Percentiles rank a stretch among this genome's conserved stretches.
phyloP scores from a whole-genome alignment of 176 grass and related monocot genomes.

The Eragrostis curvula region DNA sequence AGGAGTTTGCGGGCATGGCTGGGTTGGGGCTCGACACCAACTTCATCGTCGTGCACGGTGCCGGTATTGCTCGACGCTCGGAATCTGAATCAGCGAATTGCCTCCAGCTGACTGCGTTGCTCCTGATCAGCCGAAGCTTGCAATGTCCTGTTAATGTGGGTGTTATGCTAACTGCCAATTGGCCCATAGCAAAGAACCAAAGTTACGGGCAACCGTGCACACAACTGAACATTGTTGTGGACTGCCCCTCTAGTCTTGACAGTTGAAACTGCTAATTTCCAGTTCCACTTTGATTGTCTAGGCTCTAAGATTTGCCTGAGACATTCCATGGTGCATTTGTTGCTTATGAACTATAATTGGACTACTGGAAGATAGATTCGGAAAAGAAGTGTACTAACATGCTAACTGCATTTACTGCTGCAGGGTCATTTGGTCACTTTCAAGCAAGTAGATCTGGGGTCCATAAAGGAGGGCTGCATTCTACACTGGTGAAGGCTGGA shows the following conservation, averaged over 20 bases:
- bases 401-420: background rate
- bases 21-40: slow-evolving; percentile 60
- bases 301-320: background rate
- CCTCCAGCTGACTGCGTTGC: slow-evolving; percentile 10
- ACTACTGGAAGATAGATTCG: background rate
- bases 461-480: slow-evolving; percentile 87
- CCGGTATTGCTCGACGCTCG: slow-evolving; percentile 55
- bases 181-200: background rate
- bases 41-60: slow-evolving; percentile 89
- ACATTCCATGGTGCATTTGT: background rate
- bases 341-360: slow-evolving; percentile 18
- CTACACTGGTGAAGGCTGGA: slow-evolving; percentile 80
- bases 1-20: slow-evolving; percentile 39
- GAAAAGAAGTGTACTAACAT: slow-evolving; percentile 11
- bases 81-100: background rate
- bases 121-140: background rate
- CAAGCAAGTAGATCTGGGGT: slow-evolving; percentile 95
- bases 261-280: background rate
- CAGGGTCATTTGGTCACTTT: slow-evolving; percentile 99
- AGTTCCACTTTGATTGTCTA: background rate
- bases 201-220: slow-evolving; percentile 3
- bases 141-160: background rate
- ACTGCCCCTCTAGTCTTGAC: background rate
- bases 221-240: slow-evolving; percentile 13
- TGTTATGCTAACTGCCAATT: background rate